phyloP scores from a whole-genome alignment of 148 eudicot genomes.

The Dysphania ambrosioides region DNA sequence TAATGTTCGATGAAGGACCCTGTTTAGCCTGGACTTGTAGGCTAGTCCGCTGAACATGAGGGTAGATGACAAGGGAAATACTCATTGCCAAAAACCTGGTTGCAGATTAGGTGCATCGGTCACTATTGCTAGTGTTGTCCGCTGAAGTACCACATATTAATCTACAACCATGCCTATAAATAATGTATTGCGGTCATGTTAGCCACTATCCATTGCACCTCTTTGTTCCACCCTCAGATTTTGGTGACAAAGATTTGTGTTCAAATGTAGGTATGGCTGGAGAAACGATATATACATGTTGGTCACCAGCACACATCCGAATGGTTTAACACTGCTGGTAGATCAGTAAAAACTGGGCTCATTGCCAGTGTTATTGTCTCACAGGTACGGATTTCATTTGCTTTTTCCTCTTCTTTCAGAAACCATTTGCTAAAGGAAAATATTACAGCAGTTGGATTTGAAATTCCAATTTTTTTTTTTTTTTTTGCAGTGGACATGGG shows the following conservation, averaged over 20 bases:
- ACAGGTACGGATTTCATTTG: constrained; percentile 48
- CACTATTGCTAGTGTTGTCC: too few species aligned
- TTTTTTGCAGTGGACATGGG: constrained; percentile 84
- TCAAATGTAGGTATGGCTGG: constrained; percentile 69
- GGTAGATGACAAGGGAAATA: too few species aligned
- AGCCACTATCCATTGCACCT: too few species aligned
- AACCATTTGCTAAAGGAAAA: neutral
- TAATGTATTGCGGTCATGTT: too few species aligned
- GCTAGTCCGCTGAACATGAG: too few species aligned
- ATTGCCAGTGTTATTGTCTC: constrained; percentile 95
- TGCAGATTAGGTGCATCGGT: too few species aligned
- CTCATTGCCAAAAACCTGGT: too few species aligned
- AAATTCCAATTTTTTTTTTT: constrained; percentile 5
- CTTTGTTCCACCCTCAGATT: too few species aligned
- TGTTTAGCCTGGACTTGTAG: constrained; percentile 1
- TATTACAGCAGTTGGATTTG: neutral
- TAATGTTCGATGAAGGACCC: neutral
- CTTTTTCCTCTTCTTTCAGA: neutral
- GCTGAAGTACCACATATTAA: too few species aligned
- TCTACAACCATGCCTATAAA: too few species aligned
- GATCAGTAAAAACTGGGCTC: constrained; percentile 90
- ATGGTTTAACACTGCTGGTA: constrained; percentile 99
- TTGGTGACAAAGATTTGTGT: too few species aligned
- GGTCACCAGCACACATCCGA: constrained; percentile 86
- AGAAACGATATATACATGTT: constrained; percentile 84